Conservation (phyloP, 345 rosid species). For the Pelargonium nanum region DNA sequence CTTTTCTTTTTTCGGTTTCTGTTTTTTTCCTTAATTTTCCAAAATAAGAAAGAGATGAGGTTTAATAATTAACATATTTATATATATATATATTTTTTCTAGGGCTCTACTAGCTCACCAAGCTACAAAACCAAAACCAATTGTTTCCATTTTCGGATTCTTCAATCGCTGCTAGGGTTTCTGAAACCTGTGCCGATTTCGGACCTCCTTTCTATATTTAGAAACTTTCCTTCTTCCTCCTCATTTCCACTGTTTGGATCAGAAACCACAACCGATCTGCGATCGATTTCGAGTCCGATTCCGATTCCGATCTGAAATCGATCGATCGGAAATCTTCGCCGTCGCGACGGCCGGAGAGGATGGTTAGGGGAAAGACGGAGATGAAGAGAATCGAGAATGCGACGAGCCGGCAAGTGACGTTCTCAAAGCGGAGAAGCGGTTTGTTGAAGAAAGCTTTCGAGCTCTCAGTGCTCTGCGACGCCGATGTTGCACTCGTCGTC, state of each 20-base stretch:
- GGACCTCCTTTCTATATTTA: too few species aligned
- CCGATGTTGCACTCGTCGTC: constrained; percentile 56
- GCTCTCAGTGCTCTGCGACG: constrained; percentile 73
- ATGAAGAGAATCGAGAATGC: constrained; percentile 87
- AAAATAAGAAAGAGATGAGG: constrained; percentile 55
- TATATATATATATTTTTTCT: neutral
- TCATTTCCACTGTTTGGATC: too few species aligned
- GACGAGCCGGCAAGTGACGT: constrained; percentile 84
- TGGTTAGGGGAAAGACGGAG: constrained; percentile 85
- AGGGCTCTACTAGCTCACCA: too few species aligned
- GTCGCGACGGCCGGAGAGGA: too few species aligned
- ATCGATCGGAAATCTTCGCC: too few species aligned
- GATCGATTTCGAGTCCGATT: neutral
- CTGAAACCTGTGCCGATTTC: too few species aligned
- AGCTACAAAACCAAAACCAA: too few species aligned
- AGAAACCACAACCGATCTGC: too few species aligned
- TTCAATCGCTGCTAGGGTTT: too few species aligned
- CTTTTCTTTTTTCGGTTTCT: constrained; percentile 22
- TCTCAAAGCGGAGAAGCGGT: constrained; percentile 79
- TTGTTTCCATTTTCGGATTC: too few species aligned
- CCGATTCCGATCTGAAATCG: neutral
- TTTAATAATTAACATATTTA: constrained; percentile 18
- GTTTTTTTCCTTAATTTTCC: constrained; percentile 36
- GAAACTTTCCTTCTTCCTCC: too few species aligned
- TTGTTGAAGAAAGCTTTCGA: constrained; percentile 75